Percentiles rank a stretch among this genome's conserved stretches.
Evolutionary conservation across 2,329 filamentous ascomycete genomes (phyloP).

Genomic region (Exophiala bonariae): DNA sequence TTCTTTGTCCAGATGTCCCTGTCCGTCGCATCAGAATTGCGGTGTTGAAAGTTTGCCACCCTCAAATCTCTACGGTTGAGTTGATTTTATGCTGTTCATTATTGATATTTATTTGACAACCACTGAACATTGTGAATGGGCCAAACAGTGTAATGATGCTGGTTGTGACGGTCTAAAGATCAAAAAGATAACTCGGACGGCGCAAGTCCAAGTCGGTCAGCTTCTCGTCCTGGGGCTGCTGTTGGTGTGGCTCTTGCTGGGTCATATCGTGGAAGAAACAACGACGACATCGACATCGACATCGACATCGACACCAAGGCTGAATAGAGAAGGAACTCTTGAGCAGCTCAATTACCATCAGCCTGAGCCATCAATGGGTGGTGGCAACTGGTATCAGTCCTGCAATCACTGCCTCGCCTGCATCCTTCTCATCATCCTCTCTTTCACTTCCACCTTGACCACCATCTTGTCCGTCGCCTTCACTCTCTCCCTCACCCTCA

Average conservation of each 20-base stretch:
- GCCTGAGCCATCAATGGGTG: no score
- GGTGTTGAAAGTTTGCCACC: constrained; percentile 6
- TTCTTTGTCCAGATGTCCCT: constrained; percentile 6
- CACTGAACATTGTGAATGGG: constrained; percentile 18
- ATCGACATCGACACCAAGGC: constrained; percentile 1
- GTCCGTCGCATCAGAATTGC: constrained; percentile 5
- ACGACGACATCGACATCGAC: neutral
- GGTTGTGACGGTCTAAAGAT: constrained; percentile 6
- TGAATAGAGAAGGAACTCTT: no score
- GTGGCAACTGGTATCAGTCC: no score
- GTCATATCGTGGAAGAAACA: no score
- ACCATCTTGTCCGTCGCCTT: constrained; percentile 12
- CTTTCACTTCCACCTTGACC: neutral
- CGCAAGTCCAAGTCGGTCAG: neutral
- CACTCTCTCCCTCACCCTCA: constrained; percentile 2
- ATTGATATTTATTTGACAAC: constrained; percentile 2
- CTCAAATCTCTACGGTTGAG: constrained; percentile 3
- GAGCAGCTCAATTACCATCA: no score
- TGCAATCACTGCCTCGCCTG: no score
- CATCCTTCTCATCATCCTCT: no score
- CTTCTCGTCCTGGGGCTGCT: no score
- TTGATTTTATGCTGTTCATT: constrained; percentile 9
- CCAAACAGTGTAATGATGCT: constrained; percentile 21
- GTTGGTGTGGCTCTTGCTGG: no score
- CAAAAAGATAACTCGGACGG: constrained; percentile 3